A percentile compares a stretch with the other conserved stretches of the same genome.
These are phyloP conservation scores for Cyclotella cryptica DNA, from an alignment of 108 stramenopile genomes.

Conservation along the genomic window DNA sequence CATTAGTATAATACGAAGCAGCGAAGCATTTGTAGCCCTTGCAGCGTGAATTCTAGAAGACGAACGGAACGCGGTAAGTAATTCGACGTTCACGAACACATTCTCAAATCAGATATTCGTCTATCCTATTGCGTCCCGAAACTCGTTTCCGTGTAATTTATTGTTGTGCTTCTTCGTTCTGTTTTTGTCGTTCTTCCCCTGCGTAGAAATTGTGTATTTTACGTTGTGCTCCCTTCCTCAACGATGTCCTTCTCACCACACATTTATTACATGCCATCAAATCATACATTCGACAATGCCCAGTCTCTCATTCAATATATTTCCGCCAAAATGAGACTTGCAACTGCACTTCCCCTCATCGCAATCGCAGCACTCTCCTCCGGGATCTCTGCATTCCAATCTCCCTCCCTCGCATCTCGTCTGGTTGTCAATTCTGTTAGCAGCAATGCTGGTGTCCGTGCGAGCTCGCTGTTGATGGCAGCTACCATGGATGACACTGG, in stretches of 20 bases:
- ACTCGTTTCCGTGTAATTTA: too few species aligned
- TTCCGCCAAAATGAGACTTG: conserved; percentile 31
- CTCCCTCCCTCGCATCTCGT: conserved; percentile 7
- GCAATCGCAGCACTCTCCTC: conserved; percentile 17
- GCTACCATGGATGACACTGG: conserved; percentile 40
- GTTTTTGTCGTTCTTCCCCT: too few species aligned
- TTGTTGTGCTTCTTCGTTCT: too few species aligned
- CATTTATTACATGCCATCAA: not conserved
- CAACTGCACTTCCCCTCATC: conserved; percentile 26
- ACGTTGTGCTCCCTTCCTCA: too few species aligned
- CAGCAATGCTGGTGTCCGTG: not conserved
- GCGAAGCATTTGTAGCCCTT: too few species aligned
- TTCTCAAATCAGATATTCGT: too few species aligned
- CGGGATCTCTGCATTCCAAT: conserved; percentile 36
- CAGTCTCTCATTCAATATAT: not conserved
- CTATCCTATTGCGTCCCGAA: too few species aligned
- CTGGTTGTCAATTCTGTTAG: not conserved
- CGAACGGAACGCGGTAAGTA: too few species aligned
- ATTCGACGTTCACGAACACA: too few species aligned
- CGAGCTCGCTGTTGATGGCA: conserved; percentile 26
- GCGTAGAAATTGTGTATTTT: too few species aligned
- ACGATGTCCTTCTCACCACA: not conserved
- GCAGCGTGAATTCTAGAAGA: too few species aligned
- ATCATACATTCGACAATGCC: not conserved
- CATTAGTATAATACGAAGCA: too few species aligned